phyloP scores from a whole-genome alignment of 805 yeast species.

The Yarrowia deformans region DNA sequence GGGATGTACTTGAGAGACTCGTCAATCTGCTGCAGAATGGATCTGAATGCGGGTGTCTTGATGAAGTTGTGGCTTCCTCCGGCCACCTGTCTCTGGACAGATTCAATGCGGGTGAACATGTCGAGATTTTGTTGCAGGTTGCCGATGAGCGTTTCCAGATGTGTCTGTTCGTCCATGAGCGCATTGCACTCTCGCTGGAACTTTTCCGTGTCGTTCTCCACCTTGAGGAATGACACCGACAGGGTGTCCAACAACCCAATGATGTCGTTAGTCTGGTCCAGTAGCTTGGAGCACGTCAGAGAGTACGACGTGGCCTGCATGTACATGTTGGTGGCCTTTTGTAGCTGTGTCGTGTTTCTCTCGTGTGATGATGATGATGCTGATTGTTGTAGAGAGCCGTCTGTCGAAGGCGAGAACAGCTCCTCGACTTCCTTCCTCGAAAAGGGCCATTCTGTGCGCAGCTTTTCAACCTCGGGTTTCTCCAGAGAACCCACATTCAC shows the following conservation, averaged over 20 bases:
- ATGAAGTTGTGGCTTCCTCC: conserved; percentile 38
- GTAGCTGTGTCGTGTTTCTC: not conserved
- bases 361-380: not conserved
- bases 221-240: conserved; percentile 61
- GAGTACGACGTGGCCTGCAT: conserved; percentile 37
- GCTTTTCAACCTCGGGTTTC: not conserved
- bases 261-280: conserved; percentile 34
- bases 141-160: conserved; percentile 54
- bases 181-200: conserved; percentile 65
- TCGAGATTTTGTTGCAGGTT: conserved; percentile 60
- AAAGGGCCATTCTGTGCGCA: conserved; percentile 38
- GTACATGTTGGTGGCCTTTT: conserved; percentile 20
- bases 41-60: conserved; percentile 55
- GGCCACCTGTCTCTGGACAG: conserved; percentile 51
- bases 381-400: not conserved
- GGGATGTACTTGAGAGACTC: conserved; percentile 67
- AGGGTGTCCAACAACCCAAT: conserved; percentile 54
- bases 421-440: conserved; percentile 14
- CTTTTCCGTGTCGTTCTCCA: conserved; percentile 66
- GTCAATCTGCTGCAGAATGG: conserved; percentile 66
- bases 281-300: conserved; percentile 31
- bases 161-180: conserved; percentile 57
- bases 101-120: conserved; percentile 74
- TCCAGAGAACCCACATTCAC: not conserved
- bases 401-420: not conserved